These are phyloP conservation scores for Candida broadrunensis DNA, from an alignment of 805 yeast genomes.

Conservation along the genomic window DNA sequence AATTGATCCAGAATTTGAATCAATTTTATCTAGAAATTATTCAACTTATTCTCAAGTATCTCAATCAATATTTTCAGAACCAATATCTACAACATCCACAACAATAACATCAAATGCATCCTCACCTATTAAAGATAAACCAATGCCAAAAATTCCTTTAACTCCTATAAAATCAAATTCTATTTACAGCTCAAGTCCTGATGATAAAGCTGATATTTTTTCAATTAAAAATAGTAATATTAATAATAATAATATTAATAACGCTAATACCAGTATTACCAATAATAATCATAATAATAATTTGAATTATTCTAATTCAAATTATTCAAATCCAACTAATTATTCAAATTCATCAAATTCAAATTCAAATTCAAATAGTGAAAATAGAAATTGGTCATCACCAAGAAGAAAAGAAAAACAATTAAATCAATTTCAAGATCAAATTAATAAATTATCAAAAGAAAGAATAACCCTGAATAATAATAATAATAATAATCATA, in stretches of 20 bases:
- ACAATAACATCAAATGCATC: neutral
- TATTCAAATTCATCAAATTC: constrained; percentile 8
- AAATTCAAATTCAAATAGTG: constrained; percentile 11
- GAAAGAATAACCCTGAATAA: neutral
- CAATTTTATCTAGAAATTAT: constrained; percentile 23
- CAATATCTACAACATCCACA: neutral
- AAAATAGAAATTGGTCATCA: constrained; percentile 40
- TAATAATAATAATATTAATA: too few species aligned
- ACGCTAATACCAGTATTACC: too few species aligned
- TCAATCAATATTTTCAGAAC: neutral
- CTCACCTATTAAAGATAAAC: neutral
- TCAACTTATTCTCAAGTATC: constrained; percentile 23
- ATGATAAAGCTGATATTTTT: constrained; percentile 17
- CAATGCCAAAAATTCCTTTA: neutral
- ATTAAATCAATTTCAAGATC: constrained; percentile 32
- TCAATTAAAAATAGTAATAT: constrained; percentile 12
- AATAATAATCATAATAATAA: too few species aligned
- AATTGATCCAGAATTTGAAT: constrained; percentile 30
- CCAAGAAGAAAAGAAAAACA: constrained; percentile 35
- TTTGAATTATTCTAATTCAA: constrained; percentile 14
- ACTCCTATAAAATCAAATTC: constrained; percentile 7
- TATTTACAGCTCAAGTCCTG: constrained; percentile 7
- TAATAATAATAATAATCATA: neutral
- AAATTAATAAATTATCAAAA: constrained; percentile 28
- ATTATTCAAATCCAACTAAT: constrained; percentile 39